Conservation (phyloP, 129 eudicot genomes). For the Smallanthus sonchifolius region DNA sequence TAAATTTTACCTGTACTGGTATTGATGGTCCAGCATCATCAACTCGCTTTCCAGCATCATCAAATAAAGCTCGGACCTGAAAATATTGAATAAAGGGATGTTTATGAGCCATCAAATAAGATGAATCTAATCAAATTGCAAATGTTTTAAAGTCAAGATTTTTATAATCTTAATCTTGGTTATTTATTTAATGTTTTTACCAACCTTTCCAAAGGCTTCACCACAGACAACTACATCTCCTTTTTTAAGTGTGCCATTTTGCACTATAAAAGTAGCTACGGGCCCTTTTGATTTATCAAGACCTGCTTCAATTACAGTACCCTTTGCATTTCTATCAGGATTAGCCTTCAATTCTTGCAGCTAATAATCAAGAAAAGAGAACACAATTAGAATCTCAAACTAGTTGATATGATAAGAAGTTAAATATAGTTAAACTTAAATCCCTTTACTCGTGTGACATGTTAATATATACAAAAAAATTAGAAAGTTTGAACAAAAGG, state of each 20-base stretch:
- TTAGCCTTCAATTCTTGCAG: constrained; percentile 96
- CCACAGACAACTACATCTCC: constrained; percentile 92
- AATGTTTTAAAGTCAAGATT: neutral
- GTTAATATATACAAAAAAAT: neutral
- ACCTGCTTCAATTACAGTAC: constrained; percentile 94
- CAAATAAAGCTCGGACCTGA: constrained; percentile 93
- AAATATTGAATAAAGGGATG: constrained; percentile 9
- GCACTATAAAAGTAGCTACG: constrained; percentile 88
- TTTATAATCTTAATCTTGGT: neutral
- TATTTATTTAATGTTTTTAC: constrained; percentile 17
- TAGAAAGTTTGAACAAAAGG: neutral
- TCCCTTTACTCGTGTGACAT: neutral
- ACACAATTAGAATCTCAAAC: neutral
- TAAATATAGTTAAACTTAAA: neutral
- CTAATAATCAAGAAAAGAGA: constrained; percentile 26
- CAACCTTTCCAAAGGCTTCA: constrained; percentile 96
- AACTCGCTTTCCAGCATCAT: constrained; percentile 79
- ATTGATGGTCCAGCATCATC: constrained; percentile 92
- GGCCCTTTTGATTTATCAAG: constrained; percentile 96
- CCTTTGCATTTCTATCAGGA: constrained; percentile 89
- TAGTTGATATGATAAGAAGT: neutral
- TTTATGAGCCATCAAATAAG: constrained; percentile 1
- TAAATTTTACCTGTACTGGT: constrained; percentile 73
- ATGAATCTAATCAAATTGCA: neutral
- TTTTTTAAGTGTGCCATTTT: constrained; percentile 84